phyloP scores from a whole-genome alignment of 352 stramenopile genomes.

The Globisporangium spiculum region DNA sequence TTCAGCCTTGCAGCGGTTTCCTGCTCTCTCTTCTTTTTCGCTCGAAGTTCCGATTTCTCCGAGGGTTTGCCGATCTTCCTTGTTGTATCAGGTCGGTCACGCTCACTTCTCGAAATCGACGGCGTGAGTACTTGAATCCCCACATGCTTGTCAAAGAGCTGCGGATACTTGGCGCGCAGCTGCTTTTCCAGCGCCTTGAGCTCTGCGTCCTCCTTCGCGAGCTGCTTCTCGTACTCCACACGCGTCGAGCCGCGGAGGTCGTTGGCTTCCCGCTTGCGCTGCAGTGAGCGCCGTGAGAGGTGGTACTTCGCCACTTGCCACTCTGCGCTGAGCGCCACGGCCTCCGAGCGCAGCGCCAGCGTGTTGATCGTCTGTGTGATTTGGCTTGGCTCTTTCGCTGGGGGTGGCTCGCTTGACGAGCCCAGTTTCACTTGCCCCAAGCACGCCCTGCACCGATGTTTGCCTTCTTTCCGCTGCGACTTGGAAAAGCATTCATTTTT shows the following conservation, averaged over 20 bases:
- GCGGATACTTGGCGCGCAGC: neutral
- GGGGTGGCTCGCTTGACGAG: neutral
- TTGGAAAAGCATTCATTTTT: slow-evolving; percentile 7
- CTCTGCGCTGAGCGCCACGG: neutral
- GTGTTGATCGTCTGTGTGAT: neutral
- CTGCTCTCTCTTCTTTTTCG: slow-evolving; percentile 7
- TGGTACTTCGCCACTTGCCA: slow-evolving; percentile 21
- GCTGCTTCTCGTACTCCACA: slow-evolving; percentile 22
- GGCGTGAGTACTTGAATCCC: neutral
- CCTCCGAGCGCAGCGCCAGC: neutral
- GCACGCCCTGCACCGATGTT: slow-evolving; percentile 4
- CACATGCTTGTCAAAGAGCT: slow-evolving; percentile 1
- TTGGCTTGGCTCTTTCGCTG: neutral
- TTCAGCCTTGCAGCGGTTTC: neutral
- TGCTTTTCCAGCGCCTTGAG: slow-evolving; percentile 8
- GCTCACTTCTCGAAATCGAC: neutral
- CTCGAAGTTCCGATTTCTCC: neutral
- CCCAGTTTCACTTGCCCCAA: neutral
- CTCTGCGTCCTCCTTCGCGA: slow-evolving; percentile 17
- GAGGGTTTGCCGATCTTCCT: no score
- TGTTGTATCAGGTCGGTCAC: neutral
- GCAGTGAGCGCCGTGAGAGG: slow-evolving; percentile 18
- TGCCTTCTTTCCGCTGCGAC: neutral
- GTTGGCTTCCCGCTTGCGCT: slow-evolving; percentile 18
- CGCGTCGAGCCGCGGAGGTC: slow-evolving; percentile 24